These are phyloP conservation scores for Thermomucor indicae-seudaticae DNA, from an alignment of 371 early-diverging fungal genomes.

Conservation along the genomic window DNA sequence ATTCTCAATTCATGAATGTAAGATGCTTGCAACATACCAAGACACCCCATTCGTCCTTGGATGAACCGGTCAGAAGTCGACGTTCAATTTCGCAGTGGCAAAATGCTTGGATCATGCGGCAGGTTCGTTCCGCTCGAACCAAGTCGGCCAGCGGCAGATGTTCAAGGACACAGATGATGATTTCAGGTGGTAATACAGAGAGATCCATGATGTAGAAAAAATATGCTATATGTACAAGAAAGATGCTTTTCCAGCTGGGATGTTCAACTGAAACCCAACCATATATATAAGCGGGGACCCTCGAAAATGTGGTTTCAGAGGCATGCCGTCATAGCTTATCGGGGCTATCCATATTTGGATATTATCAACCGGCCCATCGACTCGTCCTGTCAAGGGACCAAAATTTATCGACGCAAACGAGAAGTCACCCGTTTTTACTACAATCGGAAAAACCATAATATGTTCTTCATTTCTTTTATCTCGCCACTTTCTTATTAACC, in stretches of 20 bases:
- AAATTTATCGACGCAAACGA: too few species aligned
- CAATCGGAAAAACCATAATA: not conserved
- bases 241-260: not conserved
- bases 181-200: slow-evolving; percentile 33
- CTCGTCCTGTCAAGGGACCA: too few species aligned
- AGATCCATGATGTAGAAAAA: slow-evolving; percentile 8
- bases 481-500: too few species aligned
- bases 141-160: slow-evolving; percentile 38
- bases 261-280: not conserved
- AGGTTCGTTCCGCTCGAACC: slow-evolving; percentile 34
- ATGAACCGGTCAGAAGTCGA: slow-evolving; percentile 20
- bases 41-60: slow-evolving; percentile 30
- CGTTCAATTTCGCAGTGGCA: slow-evolving; percentile 35
- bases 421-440: too few species aligned
- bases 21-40: slow-evolving; percentile 21
- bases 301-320: not conserved
- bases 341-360: not conserved
- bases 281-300: not conserved
- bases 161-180: slow-evolving; percentile 26
- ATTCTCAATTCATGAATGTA: not conserved
- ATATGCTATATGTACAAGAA: not conserved
- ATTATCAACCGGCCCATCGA: not conserved
- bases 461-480: not conserved
- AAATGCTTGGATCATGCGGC: slow-evolving; percentile 28
- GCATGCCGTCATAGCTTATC: not conserved